Base-by-base conservation (phyloP, 2,329 filamentous ascomycete genomes). In the Capronia americana region DNA sequence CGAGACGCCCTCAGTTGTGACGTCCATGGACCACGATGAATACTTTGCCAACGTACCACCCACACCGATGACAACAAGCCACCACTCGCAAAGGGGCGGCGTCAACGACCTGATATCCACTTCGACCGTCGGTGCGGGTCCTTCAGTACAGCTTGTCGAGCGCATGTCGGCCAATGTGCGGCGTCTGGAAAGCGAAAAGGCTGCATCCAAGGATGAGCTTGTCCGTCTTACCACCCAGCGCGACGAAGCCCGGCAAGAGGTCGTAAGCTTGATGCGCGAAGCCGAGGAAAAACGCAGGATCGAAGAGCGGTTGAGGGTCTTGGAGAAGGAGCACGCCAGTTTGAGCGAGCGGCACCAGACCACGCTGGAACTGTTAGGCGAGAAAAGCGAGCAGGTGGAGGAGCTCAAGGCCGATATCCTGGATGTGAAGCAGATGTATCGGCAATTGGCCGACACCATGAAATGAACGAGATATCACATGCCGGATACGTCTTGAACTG, bases 341-440 rank as follows among this genome's bases (percentile, higher is more conserved):
- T 82, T 97, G 70, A 89, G 92, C 74, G 83, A 87, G 69, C 85
- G 94, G 73, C 97, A 98, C 76, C 89, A 96, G 76, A 95, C 93
- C 14, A 96, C 92, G 66, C 83, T 99, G 61, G 93, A 98, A 81
- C 90, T 98, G 88, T 81, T 99, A 64, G 95, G 95, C 1, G 95
- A 99, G 85, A 97, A 97, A 86, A 97, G 92, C 78, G 95, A 99
- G 83, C 82, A 90, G 75, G 93, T 97, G 1, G 93, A 97, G 75
- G 95, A 99, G 83, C 82, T 99, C 71, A 88, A 85, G 77, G 90
- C 91, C 12, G 95, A 98, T 82, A 91, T 99, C 61, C 84, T 88
- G 71, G 95, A 99, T 82, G 85, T 99, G 77, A 99, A 99, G 83
- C 90, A 89, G 75, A 97, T 99, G 85, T 98, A 98, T 81, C 88